Conservation (phyloP, 371 early-diverging fungal species). For the Mortierella sp. region DNA sequence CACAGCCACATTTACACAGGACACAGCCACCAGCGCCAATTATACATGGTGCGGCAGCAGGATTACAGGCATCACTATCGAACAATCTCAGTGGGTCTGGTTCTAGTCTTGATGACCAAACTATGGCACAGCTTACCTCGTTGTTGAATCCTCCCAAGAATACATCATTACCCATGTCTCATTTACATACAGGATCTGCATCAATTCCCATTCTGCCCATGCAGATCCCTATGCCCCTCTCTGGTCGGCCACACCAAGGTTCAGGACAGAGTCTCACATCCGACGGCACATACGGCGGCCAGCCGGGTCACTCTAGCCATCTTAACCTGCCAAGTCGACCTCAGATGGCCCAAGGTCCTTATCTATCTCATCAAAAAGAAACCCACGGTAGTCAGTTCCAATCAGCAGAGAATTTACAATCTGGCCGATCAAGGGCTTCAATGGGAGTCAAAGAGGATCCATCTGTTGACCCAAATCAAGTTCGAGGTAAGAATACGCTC, state of each 20-base stretch:
- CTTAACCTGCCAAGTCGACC: conserved; percentile 12
- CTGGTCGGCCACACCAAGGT: background rate
- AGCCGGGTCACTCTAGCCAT: background rate
- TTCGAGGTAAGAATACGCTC: conserved; percentile 51
- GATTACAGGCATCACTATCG: background rate
- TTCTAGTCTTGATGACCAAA: conserved; percentile 16
- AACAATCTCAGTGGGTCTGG: background rate
- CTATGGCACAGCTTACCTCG: conserved; percentile 35
- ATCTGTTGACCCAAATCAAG: conserved; percentile 34
- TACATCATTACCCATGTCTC: conserved; percentile 1
- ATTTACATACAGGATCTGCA: background rate
- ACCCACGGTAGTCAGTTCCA: conserved; percentile 9
- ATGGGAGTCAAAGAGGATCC: conserved; percentile 44
- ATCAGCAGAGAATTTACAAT: background rate
- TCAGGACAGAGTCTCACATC: background rate
- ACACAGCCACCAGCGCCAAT: conserved; percentile 30
- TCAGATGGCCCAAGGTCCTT: background rate
- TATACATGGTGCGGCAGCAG: background rate
- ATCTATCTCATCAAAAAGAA: background rate
- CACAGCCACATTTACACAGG: conserved; percentile 20
- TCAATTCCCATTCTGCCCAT: background rate
- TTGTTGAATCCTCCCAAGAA: conserved; percentile 25
- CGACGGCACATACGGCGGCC: background rate
- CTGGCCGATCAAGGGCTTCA: background rate
- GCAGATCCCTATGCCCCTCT: background rate